Base-by-base conservation (phyloP, 1,284 basidiomycete genomes). In the Termitomyces sp. region DNA sequence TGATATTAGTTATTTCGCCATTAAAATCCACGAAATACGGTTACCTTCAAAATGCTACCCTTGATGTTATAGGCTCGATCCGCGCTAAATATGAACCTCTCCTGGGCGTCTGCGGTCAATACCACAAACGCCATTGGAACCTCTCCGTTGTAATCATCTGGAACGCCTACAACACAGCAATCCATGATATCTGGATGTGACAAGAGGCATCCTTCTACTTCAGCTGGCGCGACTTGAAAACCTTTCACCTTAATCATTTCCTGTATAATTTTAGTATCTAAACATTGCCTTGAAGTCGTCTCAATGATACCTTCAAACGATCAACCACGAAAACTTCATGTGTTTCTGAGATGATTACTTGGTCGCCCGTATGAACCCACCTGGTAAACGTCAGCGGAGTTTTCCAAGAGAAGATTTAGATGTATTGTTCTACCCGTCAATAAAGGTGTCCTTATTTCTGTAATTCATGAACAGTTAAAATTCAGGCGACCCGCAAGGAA, bases 121-220 rank as follows among this genome's bases (percentile, higher is more conserved):
- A 78, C 75, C 16, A 85, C 72, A 60, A 76, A 86, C 6, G 81
- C 83, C 18, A 80, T 61, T 0, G 85, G 84, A 2, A 82, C 63
- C 59, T 88, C 84, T 21, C 86, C 85, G 37, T 75, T 78, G 53
- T 77, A 83, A 3, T 84, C 81, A 59, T 92, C 83, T 2, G 78
- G 77, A 1, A 88, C 63, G 1, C 84, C 78, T n/a, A 91, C 79
- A 9, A 92, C 86, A 54, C 85, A 87, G 3, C 72, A 76, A 56
- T 91, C 88, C 1, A 71, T 70, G 7, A 91, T 76, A 57, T 84
- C 83, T 0, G 80, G 73, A 59, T 88, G 84, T 37, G 74, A 72
- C 2, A 91, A 67, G 13, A 91, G 63, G 60, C 81, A 82, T 0
- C 83, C 81, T 60, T 86, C 85, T 6, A 87, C 68, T 57, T 87